Evolutionary conservation across 495 filamentous ascomycete genomes (phyloP).

Genomic region (Podospora appendiculata): DNA sequence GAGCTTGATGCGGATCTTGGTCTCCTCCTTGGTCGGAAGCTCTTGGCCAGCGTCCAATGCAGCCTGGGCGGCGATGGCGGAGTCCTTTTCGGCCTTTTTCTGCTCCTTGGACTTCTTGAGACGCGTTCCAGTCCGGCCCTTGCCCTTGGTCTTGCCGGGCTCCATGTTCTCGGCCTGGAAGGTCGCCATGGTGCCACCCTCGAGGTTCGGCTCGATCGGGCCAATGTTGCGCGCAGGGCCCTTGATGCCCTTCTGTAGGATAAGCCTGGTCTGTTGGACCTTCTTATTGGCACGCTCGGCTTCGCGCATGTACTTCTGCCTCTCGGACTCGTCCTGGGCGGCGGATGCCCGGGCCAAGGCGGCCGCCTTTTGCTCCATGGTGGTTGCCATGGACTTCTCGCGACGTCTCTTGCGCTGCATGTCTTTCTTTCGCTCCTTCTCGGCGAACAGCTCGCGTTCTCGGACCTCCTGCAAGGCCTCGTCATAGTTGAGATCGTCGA

Average conservation of each 20-base stretch:
- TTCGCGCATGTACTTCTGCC: constrained; percentile 66
- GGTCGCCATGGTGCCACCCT: constrained; percentile 79
- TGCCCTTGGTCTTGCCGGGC: constrained; percentile 54
- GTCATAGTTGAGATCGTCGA: constrained; percentile 41
- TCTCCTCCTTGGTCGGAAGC: constrained; percentile 62
- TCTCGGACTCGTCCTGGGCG: constrained; percentile 71
- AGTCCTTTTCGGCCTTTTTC: constrained; percentile 91
- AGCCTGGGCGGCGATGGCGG: constrained; percentile 80
- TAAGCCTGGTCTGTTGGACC: constrained; percentile 71
- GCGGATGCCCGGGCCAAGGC: constrained; percentile 67
- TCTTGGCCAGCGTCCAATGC: constrained; percentile 80
- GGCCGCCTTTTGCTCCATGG: constrained; percentile 76
- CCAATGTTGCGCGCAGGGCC: constrained; percentile 73
- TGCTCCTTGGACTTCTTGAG: constrained; percentile 91
- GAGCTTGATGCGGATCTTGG: constrained; percentile 50
- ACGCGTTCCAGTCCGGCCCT: constrained; percentile 57
- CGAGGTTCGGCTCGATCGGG: constrained; percentile 70
- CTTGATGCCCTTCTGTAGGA: constrained; percentile 74
- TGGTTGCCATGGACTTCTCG: constrained; percentile 85
- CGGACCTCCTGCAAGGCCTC: constrained; percentile 79
- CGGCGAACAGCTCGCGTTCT: constrained; percentile 79
- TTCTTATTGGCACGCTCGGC: constrained; percentile 82
- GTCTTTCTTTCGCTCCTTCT: constrained; percentile 99
- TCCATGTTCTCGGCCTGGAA: constrained; percentile 64
- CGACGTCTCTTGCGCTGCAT: constrained; percentile 97